A percentile compares a stretch with the other conserved stretches of the same genome.
Evolutionary conservation across 1,284 basidiomycete species (phyloP).

Genomic region (Ceratobasidium theobromae): DNA sequence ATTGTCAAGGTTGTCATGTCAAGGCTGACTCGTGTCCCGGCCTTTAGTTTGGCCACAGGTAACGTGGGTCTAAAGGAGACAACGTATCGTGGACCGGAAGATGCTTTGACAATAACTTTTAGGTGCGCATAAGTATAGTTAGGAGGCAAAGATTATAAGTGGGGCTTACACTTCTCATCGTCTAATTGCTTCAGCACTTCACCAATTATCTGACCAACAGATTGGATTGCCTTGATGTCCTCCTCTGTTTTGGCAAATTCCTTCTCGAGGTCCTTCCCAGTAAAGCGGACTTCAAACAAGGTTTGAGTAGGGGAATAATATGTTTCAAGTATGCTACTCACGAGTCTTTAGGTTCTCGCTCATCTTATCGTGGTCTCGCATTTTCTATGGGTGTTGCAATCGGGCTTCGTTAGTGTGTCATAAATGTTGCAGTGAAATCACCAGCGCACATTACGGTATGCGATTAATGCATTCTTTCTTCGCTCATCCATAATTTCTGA

Average conservation of each 20-base stretch:
- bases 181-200: conserved; percentile 99
- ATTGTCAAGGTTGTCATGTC: conserved; percentile 99
- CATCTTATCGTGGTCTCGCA: conserved; percentile 80
- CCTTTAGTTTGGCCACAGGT: conserved; percentile 90
- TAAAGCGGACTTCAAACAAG: conserved; percentile 64
- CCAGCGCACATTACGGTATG: conserved; percentile 60
- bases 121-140: background rate
- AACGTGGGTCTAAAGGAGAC: conserved; percentile 96
- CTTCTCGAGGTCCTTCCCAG: conserved; percentile 83
- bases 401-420: conserved; percentile 30
- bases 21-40: conserved; percentile 92
- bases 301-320: conserved; percentile 2
- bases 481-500: conserved; percentile 48
- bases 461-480: conserved; percentile 63
- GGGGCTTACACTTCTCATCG: conserved; percentile 87
- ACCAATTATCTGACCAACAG: conserved; percentile 98
- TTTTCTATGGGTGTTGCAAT: conserved; percentile 71
- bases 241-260: conserved; percentile 97
- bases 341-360: conserved; percentile 85
- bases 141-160: background rate
- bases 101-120: conserved; percentile 97
- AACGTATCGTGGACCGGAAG: conserved; percentile 96
- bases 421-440: conserved; percentile 14
- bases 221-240: conserved; percentile 98
- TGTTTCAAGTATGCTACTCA: conserved; percentile 46